Evolutionary conservation across 495 filamentous ascomycete species (phyloP).

Genomic region (Cenococcum geophilum): DNA sequence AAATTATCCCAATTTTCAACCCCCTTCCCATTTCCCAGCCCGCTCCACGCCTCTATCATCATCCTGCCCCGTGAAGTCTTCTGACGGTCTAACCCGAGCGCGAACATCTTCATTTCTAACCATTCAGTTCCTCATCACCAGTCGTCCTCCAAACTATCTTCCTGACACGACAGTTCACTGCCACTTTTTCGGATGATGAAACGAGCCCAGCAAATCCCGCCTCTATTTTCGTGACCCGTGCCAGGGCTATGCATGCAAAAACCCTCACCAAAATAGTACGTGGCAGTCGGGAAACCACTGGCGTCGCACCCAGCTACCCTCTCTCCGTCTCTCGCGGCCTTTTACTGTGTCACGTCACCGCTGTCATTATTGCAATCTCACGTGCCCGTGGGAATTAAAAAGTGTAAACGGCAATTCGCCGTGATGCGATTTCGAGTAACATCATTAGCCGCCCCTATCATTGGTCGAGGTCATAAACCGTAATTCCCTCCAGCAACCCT

Average conservation of each 20-base stretch:
- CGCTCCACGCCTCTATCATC: neutral
- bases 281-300: conserved; percentile 5
- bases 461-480: no score
- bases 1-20: neutral
- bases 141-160: neutral
- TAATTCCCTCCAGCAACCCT: neutral
- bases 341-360: neutral
- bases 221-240: neutral
- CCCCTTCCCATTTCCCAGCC: neutral
- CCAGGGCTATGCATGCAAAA: neutral
- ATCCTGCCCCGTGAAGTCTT: neutral
- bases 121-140: neutral
- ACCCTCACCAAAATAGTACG: conserved; percentile 2
- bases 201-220: neutral
- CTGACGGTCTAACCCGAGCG: neutral
- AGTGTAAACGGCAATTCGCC: no score
- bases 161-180: neutral
- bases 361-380: neutral
- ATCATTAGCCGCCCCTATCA: no score
- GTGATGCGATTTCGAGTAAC: no score
- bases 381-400: no score
- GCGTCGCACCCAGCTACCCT: neutral
- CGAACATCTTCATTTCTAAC: neutral
- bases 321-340: neutral
- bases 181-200: neutral